phyloP scores from a whole-genome alignment of 225 moss, liverwort and hornwort genomes.

The Thuidium tamariscinum region DNA sequence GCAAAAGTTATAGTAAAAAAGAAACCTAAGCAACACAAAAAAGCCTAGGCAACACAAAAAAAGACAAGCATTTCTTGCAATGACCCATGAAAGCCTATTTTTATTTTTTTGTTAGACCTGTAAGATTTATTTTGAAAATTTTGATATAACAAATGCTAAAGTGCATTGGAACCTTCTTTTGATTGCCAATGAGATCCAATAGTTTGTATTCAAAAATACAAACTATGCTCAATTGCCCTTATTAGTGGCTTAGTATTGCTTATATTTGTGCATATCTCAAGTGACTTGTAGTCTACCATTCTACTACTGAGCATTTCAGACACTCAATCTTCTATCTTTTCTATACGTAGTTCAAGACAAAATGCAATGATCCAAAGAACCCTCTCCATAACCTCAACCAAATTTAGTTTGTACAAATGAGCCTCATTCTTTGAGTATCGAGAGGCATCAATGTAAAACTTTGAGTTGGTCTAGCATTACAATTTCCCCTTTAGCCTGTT shows the following conservation, averaged over 20 bases:
- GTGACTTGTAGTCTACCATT: neutral
- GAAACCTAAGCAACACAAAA: too few species aligned
- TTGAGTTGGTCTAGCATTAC: neutral
- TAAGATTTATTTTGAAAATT: neutral
- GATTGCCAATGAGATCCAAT: neutral
- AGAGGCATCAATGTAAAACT: neutral
- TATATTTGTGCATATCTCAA: too few species aligned
- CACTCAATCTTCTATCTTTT: neutral
- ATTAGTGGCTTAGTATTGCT: neutral
- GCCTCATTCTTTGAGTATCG: neutral
- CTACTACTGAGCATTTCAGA: neutral
- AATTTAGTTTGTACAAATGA: neutral
- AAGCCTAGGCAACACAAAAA: too few species aligned
- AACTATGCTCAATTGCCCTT: neutral
- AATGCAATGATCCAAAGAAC: neutral
- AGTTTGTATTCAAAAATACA: neutral
- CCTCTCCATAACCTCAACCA: neutral
- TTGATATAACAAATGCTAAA: neutral
- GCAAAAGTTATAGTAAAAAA: too few species aligned
- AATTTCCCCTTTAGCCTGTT: accelerated
- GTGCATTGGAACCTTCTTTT: neutral
- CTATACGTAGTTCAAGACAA: neutral
- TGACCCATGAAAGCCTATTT: neutral
- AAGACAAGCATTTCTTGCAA: too few species aligned
- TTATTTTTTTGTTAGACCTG: neutral